phyloP scores from a whole-genome alignment of 495 filamentous ascomycete species.

The Recurvomyces mirabilis region DNA sequence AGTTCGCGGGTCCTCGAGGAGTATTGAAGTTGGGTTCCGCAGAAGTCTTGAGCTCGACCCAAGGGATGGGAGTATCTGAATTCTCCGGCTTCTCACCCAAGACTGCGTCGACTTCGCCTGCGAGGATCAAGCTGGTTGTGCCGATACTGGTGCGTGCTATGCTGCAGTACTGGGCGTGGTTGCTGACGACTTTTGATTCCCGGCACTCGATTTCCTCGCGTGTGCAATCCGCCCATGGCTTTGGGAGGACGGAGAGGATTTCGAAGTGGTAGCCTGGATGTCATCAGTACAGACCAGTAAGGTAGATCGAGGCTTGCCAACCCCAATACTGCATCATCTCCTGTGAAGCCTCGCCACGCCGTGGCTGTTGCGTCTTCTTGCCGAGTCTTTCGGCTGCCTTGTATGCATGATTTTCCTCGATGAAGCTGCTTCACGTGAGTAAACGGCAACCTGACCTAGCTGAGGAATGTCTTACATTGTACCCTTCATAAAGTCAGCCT shows the following conservation, averaged over 20 bases:
- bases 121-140: slow-evolving; percentile 56
- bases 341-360: slow-evolving; percentile 46
- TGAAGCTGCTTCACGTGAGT: slow-evolving; percentile 66
- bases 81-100: slow-evolving; percentile 68
- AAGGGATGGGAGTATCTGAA: slow-evolving; percentile 60
- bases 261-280: slow-evolving; percentile 89
- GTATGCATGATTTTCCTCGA: slow-evolving; percentile 76
- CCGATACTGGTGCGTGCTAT: slow-evolving; percentile 81
- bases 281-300: slow-evolving; percentile 5
- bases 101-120: slow-evolving; percentile 93
- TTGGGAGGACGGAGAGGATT: slow-evolving; percentile 60
- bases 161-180: slow-evolving; percentile 87
- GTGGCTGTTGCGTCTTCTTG: slow-evolving; percentile 32
- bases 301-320: slow-evolving; percentile 14
- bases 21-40: slow-evolving; percentile 46
- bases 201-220: slow-evolving; percentile 70
- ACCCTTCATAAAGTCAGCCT: slow-evolving; percentile 39
- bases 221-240: slow-evolving; percentile 56
- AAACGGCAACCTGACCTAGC: no score
- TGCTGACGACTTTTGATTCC: slow-evolving; percentile 59
- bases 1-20: slow-evolving; percentile 53
- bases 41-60: slow-evolving; percentile 89
- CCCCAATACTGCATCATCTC: slow-evolving; percentile 61
- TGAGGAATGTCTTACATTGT: slow-evolving; percentile 59
- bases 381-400: slow-evolving; percentile 44